Evolutionary conservation across 2,329 filamentous ascomycete species (phyloP), one percentile per base, ranked within the genome.

Genomic region (Aureobasidium sp.): DNA sequence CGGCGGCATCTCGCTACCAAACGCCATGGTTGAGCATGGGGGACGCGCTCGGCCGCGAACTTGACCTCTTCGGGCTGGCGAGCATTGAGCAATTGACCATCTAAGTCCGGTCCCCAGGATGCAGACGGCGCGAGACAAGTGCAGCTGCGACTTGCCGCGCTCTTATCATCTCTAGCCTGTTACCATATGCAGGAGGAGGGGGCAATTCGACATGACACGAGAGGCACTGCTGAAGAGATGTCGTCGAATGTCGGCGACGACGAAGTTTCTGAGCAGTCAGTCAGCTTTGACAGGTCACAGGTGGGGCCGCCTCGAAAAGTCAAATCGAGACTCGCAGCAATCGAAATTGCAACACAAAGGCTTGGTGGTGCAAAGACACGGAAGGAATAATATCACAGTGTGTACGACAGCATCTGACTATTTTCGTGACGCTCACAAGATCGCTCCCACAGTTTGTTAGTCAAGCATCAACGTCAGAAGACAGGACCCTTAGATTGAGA

Each of bases 1-100:
- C 57, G 45, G 57, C 44, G 45, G 44, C 57, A 60, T 50, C 39
- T 60, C 57, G 57, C 57, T 60, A 60, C 57, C 57, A 60, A 31
- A 45, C 31, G 45, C 44, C 54, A 49, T 60, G 35, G 14, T 50
- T 60, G 45, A 49, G 57, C 57, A 50, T 40, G 57, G 57, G 44
- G 57, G 53, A 44, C 24, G 44, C 57, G 57, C 57, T 60, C 57
- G 39, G 57, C 57, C 57, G 57, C 57, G 35, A 40, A 50, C 57
- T 60, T 60, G 57, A 33, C 35, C 57, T 42, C 14, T 60, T 60
- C 45, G 35, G 48, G 57, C 33, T 31, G 57, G 45, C 33, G 45
- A 40, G 57, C 57, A 49, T 40, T 40, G 57, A 31, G 57, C 44
- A 59, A 47, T 48, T 19, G 54, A 27, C 54, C 54, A 44, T 48